Conservation (phyloP, 495 filamentous ascomycete species). For the Trichoderma reesei region DNA sequence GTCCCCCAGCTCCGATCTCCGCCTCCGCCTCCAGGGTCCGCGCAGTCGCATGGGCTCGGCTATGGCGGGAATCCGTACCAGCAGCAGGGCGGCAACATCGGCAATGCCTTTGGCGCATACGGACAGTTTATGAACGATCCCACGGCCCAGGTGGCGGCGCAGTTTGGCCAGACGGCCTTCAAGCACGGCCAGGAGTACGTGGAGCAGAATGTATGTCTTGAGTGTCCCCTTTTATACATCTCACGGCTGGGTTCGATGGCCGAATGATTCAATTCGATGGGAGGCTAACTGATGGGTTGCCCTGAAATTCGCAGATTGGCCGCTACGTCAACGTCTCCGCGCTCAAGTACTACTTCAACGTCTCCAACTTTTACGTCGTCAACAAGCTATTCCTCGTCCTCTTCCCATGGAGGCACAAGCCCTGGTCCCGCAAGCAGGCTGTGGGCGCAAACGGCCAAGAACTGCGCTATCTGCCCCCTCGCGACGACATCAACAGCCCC, state of each 20-base stretch:
- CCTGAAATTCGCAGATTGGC: slow-evolving; percentile 54
- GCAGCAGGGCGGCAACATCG: slow-evolving; percentile 37
- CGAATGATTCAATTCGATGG: too few relatives aligned
- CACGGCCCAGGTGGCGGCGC: slow-evolving; percentile 91
- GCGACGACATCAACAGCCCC: slow-evolving; percentile 93
- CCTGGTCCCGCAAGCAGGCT: slow-evolving; percentile 73
- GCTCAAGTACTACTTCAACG: slow-evolving; percentile 96
- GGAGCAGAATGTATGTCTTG: slow-evolving; percentile 71
- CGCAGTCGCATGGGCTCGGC: slow-evolving; percentile 48
- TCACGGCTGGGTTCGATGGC: neutral
- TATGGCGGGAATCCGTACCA: slow-evolving; percentile 62
- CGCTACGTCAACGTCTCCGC: slow-evolving; percentile 85
- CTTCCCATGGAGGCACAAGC: slow-evolving; percentile 94
- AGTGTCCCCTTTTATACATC: neutral
- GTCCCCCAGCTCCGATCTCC: slow-evolving; percentile 98
- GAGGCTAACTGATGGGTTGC: neutral
- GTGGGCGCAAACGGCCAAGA: slow-evolving; percentile 59
- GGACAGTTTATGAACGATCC: slow-evolving; percentile 91
- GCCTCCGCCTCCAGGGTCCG: slow-evolving; percentile 64
- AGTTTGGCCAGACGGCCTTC: slow-evolving; percentile 86
- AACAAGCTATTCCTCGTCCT: slow-evolving; percentile 81
- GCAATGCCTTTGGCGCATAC: slow-evolving; percentile 60
- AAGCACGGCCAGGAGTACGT: slow-evolving; percentile 82
- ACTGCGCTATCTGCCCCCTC: slow-evolving; percentile 83
- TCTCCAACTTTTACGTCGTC: slow-evolving; percentile 84